A percentile compares a stretch with the other conserved stretches of the same genome.
Evolutionary conservation across 2,329 filamentous ascomycete genomes (phyloP).

Genomic region (Paecilomyces dactylethromorphus): DNA sequence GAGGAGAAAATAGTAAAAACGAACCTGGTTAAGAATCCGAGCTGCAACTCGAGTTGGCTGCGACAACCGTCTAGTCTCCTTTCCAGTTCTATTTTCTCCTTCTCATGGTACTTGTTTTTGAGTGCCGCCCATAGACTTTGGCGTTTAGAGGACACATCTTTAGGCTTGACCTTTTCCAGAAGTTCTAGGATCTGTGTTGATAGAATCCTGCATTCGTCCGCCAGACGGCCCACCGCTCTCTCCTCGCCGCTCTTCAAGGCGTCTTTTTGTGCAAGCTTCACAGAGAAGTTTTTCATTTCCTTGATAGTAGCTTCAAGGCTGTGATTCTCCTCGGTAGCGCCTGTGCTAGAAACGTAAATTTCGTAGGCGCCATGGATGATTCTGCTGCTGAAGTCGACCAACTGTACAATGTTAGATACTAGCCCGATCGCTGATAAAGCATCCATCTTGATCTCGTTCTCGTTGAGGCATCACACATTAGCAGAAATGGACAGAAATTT

Average conservation of each 20-base stretch:
- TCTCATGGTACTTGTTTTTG: neutral
- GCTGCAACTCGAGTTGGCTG: neutral
- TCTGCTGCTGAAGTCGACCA: neutral
- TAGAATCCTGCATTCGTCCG: neutral
- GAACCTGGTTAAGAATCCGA: neutral
- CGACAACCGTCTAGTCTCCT: neutral
- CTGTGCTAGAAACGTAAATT: neutral
- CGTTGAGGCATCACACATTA: too few relatives aligned
- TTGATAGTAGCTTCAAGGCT: neutral
- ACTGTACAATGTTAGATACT: neutral
- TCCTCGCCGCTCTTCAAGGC: neutral
- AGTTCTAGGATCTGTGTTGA: neutral
- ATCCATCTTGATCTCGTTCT: neutral
- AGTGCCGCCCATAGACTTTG: neutral
- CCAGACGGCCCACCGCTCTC: neutral
- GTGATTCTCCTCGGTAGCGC: neutral
- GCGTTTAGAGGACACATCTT: neutral
- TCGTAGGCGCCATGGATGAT: neutral
- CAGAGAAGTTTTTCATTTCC: neutral
- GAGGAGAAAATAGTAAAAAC: neutral
- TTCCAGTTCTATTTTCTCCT: neutral
- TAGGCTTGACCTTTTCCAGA: neutral
- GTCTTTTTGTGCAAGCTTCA: neutral
- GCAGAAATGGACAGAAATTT: too few relatives aligned
- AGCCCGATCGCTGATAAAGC: neutral